phyloP scores from a whole-genome alignment of 805 yeast species.

The Candida nanaspora region DNA sequence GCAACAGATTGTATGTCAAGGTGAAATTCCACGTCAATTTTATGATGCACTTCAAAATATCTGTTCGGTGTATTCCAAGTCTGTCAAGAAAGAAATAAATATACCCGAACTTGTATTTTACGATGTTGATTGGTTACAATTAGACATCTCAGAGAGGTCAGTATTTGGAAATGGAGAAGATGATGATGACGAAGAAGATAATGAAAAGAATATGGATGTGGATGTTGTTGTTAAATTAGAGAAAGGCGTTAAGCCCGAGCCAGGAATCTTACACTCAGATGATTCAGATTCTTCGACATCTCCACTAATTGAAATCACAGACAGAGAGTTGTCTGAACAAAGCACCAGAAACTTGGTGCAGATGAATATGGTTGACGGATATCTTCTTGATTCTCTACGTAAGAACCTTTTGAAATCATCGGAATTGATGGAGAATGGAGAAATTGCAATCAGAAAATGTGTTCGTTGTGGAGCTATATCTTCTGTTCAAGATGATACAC shows the following conservation, averaged over 20 bases:
- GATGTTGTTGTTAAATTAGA: not conserved
- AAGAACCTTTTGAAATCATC: constrained; percentile 23
- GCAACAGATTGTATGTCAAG: constrained; percentile 54
- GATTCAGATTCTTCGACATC: not conserved
- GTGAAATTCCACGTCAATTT: constrained; percentile 39
- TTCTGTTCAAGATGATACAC: constrained; percentile 29
- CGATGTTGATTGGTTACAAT: constrained; percentile 56
- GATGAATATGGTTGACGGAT: constrained; percentile 14
- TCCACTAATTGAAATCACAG: not conserved
- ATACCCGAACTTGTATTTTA: constrained; percentile 53
- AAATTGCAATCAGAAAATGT: constrained; percentile 22
- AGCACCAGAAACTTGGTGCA: constrained; percentile 10
- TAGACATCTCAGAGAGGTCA: constrained; percentile 4
- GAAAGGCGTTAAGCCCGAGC: no score
- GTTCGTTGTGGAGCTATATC: constrained; percentile 28
- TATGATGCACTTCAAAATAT: constrained; percentile 33
- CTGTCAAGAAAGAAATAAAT: constrained; percentile 36
- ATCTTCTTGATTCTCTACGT: constrained; percentile 24
- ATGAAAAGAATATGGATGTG: constrained; percentile 8
- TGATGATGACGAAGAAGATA: constrained; percentile 10
- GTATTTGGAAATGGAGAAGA: constrained; percentile 1
- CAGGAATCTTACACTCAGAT: no score
- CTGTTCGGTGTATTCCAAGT: constrained; percentile 39
- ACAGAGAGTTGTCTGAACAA: constrained; percentile 1
- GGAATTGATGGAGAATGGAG: constrained; percentile 13